Percentiles rank a stretch among this genome's conserved stretches.
phyloP scores from a whole-genome alignment of 345 rosid genomes.

The Eucalyptus paniculata region DNA sequence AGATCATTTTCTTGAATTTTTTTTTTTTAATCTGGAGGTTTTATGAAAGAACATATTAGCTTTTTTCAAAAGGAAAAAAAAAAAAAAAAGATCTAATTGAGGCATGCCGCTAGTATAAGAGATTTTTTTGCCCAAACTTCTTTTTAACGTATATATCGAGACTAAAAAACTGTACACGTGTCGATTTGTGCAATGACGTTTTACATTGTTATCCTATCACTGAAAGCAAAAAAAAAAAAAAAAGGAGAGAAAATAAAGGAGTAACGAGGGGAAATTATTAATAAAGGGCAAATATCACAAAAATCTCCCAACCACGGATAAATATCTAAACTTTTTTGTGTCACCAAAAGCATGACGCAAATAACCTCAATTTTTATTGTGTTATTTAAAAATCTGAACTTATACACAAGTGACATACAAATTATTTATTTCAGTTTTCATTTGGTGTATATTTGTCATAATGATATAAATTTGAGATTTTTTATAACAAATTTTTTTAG shows the following conservation, averaged over 20 bases:
- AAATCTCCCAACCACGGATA: background rate
- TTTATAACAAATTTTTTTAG: too few species aligned
- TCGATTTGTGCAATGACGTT: background rate
- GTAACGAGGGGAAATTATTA: background rate
- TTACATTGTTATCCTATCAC: too few species aligned
- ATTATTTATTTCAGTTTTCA: too few species aligned
- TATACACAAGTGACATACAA: fast-evolving
- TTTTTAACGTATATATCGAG: background rate
- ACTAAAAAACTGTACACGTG: background rate
- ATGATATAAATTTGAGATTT: background rate
- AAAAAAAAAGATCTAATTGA: background rate
- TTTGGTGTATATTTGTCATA: background rate
- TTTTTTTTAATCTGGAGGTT: too few species aligned
- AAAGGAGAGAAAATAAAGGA: background rate
- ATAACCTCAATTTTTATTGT: background rate
- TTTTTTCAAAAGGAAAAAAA: background rate
- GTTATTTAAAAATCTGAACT: background rate
- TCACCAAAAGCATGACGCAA: background rate
- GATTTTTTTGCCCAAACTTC: background rate
- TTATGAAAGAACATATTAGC: background rate
- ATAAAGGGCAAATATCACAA: background rate
- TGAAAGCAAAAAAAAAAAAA: background rate
- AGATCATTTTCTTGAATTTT: background rate
- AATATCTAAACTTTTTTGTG: too few species aligned
- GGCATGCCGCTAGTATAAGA: background rate